Evolutionary conservation across 2,329 filamentous ascomycete species (phyloP).

Genomic region (Fusarium sacchari): DNA sequence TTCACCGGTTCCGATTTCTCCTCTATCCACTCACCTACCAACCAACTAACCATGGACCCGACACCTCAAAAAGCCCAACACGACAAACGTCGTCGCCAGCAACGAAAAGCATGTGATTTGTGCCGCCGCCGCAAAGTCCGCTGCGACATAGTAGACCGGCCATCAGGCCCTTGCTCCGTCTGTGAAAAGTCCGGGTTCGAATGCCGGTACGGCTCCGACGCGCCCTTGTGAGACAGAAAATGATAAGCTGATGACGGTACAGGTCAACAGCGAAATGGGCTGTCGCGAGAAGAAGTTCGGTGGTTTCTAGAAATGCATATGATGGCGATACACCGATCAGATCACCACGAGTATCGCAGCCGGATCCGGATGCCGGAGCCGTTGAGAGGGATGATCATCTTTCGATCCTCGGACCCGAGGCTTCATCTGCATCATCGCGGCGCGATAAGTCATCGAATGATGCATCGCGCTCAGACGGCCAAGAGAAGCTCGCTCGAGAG

Average conservation of each 20-base stretch:
- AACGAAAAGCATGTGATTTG: slow-evolving; percentile 42
- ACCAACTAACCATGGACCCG: slow-evolving; percentile 19
- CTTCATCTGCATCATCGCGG: neutral
- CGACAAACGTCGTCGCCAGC: slow-evolving; percentile 44
- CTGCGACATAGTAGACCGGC: slow-evolving; percentile 36
- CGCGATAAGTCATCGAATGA: slow-evolving; percentile 8
- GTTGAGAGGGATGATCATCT: neutral
- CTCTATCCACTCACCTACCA: neutral
- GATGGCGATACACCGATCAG: neutral
- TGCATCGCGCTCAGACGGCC: slow-evolving; percentile 9
- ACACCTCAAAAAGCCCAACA: neutral
- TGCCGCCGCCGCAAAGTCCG: slow-evolving; percentile 41
- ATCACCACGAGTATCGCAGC: slow-evolving; percentile 8
- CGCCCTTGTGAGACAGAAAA: neutral
- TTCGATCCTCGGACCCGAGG: slow-evolving; percentile 8
- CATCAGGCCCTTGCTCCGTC: slow-evolving; percentile 34
- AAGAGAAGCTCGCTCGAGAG: slow-evolving; percentile 39
- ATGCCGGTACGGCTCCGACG: slow-evolving; percentile 40
- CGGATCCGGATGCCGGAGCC: slow-evolving; percentile 26
- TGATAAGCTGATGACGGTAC: neutral
- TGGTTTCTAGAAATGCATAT: slow-evolving; percentile 6
- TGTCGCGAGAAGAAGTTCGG: slow-evolving; percentile 21
- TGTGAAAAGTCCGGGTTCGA: slow-evolving; percentile 41
- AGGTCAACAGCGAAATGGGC: slow-evolving; percentile 42
- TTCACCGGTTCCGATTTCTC: slow-evolving; percentile 33